Evolutionary conservation across 2,329 filamentous ascomycete genomes (phyloP).

Genomic region (Zopfia rhizophila): DNA sequence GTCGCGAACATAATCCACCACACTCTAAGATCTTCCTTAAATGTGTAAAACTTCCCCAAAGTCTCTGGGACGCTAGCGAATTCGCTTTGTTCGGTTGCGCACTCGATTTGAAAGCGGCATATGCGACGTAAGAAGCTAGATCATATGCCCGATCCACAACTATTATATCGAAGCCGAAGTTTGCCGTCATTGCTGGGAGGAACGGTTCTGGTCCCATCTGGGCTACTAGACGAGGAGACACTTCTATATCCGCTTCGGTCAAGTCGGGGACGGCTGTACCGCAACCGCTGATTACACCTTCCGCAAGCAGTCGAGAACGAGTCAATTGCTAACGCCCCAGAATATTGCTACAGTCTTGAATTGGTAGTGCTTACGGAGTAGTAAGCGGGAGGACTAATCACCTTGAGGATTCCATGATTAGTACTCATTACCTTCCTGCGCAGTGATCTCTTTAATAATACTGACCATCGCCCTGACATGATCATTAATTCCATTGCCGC

Average conservation of each 20-base stretch:
- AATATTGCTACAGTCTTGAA: conserved; percentile 30
- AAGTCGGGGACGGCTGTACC: conserved; percentile 53
- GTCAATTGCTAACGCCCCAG: conserved; percentile 39
- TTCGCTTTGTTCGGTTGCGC: conserved; percentile 2
- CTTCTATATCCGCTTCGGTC: conserved; percentile 51
- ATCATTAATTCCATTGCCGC: conserved; percentile 34
- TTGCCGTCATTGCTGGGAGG: conserved; percentile 52
- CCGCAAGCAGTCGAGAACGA: conserved; percentile 20
- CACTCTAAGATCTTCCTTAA: conserved; percentile 69
- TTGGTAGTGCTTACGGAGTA: conserved; percentile 19
- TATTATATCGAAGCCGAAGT: conserved; percentile 59
- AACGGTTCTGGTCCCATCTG: conserved; percentile 62
- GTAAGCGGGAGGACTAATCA: conserved; percentile 2
- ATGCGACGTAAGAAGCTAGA: conserved; percentile 35
- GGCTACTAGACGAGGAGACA: conserved; percentile 52
- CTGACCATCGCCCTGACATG: conserved; percentile 31
- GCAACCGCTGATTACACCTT: conserved; percentile 52
- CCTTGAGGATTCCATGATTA: background rate
- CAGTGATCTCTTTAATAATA: conserved; percentile 28
- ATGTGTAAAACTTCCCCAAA: no score
- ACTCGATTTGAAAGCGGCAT: conserved; percentile 19
- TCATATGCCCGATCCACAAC: conserved; percentile 55
- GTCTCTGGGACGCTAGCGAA: conserved; percentile 6
- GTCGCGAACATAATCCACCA: conserved; percentile 58
- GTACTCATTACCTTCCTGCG: conserved; percentile 22